Evolutionary conservation across 495 filamentous ascomycete genomes (phyloP).

Genomic region (Glonium stellatum): DNA sequence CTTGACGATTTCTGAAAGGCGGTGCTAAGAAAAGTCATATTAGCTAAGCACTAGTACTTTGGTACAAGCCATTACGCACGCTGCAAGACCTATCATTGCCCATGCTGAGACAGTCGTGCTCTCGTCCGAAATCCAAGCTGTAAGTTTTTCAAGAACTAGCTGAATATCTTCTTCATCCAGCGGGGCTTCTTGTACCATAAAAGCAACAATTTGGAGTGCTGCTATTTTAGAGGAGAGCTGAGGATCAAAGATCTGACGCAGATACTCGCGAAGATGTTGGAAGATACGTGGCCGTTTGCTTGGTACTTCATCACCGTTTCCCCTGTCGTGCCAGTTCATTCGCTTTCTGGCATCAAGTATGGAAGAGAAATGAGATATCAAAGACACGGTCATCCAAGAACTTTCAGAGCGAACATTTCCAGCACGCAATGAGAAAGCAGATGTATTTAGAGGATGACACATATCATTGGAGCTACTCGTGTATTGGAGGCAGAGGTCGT

Average conservation of each 20-base stretch:
- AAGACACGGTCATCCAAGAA: slow-evolving; percentile 21
- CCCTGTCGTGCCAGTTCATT: slow-evolving; percentile 11
- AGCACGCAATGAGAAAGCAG: slow-evolving; percentile 16
- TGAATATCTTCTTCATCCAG: slow-evolving; percentile 40
- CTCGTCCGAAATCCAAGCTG: slow-evolving; percentile 50
- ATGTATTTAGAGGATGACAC: slow-evolving; percentile 17
- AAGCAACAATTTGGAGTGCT: slow-evolving; percentile 72
- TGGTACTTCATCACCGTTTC: slow-evolving; percentile 25
- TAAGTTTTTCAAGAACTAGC: slow-evolving; percentile 43
- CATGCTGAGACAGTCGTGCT: slow-evolving; percentile 50
- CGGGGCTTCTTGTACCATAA: slow-evolving; percentile 47
- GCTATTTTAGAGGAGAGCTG: slow-evolving; percentile 12
- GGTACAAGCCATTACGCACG: slow-evolving; percentile 31
- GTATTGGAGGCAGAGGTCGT: slow-evolving; percentile 36
- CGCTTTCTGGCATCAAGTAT: slow-evolving; percentile 19
- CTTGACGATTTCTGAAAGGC: slow-evolving; percentile 40
- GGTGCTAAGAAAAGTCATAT: slow-evolving; percentile 40
- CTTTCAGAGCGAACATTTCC: slow-evolving; percentile 16
- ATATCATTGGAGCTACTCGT: slow-evolving; percentile 5
- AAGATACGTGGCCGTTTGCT: slow-evolving; percentile 58
- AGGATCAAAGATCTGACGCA: slow-evolving; percentile 44
- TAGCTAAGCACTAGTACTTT: background rate
- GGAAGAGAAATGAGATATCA: slow-evolving; percentile 20
- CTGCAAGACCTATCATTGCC: slow-evolving; percentile 45
- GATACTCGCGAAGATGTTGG: slow-evolving; percentile 38